Conservation (phyloP, 2,329 filamentous ascomycete species). For the Alternaria tenuissima region DNA sequence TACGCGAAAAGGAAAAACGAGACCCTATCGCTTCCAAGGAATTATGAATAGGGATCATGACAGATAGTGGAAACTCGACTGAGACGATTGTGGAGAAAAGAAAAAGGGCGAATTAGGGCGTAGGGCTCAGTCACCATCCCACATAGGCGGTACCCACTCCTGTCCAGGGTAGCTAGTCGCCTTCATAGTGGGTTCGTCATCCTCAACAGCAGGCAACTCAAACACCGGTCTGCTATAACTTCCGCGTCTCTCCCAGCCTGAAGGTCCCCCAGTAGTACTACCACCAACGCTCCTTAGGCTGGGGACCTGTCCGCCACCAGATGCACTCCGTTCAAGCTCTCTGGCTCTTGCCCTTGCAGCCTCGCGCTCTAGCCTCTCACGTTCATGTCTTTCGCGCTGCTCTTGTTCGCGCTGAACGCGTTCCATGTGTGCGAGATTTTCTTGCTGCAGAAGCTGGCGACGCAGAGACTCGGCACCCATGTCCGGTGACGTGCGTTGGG, state of each 20-base stretch:
- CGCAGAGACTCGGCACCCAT: constrained; percentile 50
- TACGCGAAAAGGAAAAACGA: neutral
- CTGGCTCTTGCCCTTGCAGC: constrained; percentile 42
- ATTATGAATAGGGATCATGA: neutral
- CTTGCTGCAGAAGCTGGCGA: constrained; percentile 44
- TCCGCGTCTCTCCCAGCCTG: constrained; percentile 40
- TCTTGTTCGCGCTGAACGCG: constrained; percentile 40
- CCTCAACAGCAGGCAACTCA: constrained; percentile 50
- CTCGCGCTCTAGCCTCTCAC: constrained; percentile 40
- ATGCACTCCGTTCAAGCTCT: constrained; percentile 47
- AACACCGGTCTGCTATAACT: constrained; percentile 38
- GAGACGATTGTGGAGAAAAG: neutral
- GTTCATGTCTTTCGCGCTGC: constrained; percentile 35
- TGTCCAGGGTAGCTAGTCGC: constrained; percentile 75
- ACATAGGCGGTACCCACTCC: constrained; percentile 68
- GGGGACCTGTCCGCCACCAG: constrained; percentile 41
- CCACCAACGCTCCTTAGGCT: constrained; percentile 44
- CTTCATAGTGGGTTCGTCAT: constrained; percentile 66
- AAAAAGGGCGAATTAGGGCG: neutral
- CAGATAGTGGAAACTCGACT: neutral
- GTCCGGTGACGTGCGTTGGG: constrained; percentile 45
- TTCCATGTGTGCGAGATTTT: constrained; percentile 45
- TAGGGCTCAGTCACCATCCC: constrained; percentile 43
- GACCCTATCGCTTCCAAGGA: neutral
- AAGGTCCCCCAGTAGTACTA: constrained; percentile 33